Percentiles rank a stretch among this genome's conserved stretches.
Conservation (phyloP, 805 yeast genomes). For the Debaryomyces prosopidis region DNA sequence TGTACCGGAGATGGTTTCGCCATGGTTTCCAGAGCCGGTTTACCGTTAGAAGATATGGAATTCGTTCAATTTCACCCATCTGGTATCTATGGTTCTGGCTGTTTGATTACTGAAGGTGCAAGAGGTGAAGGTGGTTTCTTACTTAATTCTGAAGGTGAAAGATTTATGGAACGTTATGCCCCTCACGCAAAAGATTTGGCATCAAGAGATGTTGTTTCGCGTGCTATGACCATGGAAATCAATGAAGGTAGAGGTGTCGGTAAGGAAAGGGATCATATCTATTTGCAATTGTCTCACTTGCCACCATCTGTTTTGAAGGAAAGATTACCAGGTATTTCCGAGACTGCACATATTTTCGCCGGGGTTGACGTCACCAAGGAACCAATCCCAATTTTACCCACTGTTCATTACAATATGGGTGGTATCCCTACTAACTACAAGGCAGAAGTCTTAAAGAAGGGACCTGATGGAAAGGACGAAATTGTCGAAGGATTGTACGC, state of each 20-base stretch:
- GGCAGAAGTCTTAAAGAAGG: slow-evolving; percentile 88
- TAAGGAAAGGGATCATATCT: slow-evolving; percentile 92
- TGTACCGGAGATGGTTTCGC: slow-evolving; percentile 99
- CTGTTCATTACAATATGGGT: slow-evolving; percentile 99
- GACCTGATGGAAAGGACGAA: slow-evolving; percentile 84
- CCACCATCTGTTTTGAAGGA: slow-evolving; percentile 91
- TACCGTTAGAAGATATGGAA: slow-evolving; percentile 96
- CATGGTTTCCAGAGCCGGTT: slow-evolving; percentile 97
- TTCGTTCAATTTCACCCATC: slow-evolving; percentile 99
- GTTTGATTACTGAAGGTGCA: slow-evolving; percentile 98
- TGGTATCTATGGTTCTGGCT: slow-evolving; percentile 98
- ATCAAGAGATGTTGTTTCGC: slow-evolving; percentile 95
- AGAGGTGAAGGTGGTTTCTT: slow-evolving; percentile 99
- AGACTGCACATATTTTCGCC: slow-evolving; percentile 96
- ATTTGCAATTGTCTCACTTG: slow-evolving; percentile 87
- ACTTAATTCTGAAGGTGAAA: slow-evolving; percentile 95
- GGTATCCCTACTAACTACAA: slow-evolving; percentile 98
- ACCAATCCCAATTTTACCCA: slow-evolving; percentile 97
- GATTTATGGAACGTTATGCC: slow-evolving; percentile 99
- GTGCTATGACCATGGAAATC: slow-evolving; percentile 98
- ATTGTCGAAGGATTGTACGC: slow-evolving; percentile 92
- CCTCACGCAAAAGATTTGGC: slow-evolving; percentile 99
- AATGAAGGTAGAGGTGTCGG: slow-evolving; percentile 99
- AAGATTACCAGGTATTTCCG: slow-evolving; percentile 98
- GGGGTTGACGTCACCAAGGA: slow-evolving; percentile 99